Base-by-base conservation (phyloP, 164 flowering plant species). In the Vitis amurensis region DNA sequence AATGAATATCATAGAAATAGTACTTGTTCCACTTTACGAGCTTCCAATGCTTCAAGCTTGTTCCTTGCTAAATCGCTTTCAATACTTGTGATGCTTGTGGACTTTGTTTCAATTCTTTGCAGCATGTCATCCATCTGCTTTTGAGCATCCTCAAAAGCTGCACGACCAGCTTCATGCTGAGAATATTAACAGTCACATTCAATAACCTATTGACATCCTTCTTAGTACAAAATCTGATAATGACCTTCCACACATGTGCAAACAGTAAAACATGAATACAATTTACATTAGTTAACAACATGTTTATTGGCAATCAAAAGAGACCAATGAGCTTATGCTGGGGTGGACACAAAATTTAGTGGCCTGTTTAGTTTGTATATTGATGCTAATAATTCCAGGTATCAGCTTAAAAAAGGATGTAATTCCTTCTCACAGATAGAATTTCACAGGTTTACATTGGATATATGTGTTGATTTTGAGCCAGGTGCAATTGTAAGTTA, bases 161-260 rank as follows among this genome's bases (percentile, higher is more conserved):
- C 70, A 68, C 69, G 86, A 62, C 87, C 88, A 82, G 87, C 87
- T 74, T 90, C 91, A 80, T 95, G 98, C 99, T 95, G 87, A 71
- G 74, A 79, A 55, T 77, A 30, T 63, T 37, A 71, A 71, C 14
- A 65, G 61, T 8, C 11, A 17, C 53, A 65, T 71, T 72, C 50
- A 80, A 63, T 4, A 37, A 59, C 53, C 57, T 6, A 64, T 8
- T 47, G 27, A 17, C 49, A 63, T 67, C 66, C 49, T 11, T 15
- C 47, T 55, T 27, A 70, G 15, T 17, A 9, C 55, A 49, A 16
- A 61, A 62, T 15, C 64, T 5, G 15, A 31, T 31, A 31, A 44
- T 19, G 47, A 37, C 44, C 44, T 37, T 37, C 44, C 44, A 3
- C 61, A 14, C 11, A 14, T 14, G 15, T 30, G 23, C 61, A 56